A percentile compares a stretch with the other conserved stretches of the same genome.
Conservation (phyloP, 2,329 filamentous ascomycete species). For the Sporothrix pseudoabietina region DNA sequence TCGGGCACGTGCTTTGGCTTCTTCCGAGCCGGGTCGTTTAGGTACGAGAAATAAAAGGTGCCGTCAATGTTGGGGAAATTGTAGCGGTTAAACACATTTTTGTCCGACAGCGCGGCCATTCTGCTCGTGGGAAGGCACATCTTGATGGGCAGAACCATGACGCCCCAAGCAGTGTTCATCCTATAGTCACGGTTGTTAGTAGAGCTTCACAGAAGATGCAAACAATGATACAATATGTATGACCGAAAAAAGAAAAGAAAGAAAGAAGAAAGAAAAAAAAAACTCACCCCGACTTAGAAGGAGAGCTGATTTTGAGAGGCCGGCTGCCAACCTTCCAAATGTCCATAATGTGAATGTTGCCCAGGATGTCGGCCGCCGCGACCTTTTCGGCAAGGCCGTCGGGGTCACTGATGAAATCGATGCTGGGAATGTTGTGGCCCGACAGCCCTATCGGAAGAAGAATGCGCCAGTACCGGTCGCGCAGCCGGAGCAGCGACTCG, state of each 20-base stretch:
- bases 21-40: conserved; percentile 22
- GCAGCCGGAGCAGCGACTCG: conserved; percentile 45
- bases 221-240: neutral
- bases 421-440: conserved; percentile 55
- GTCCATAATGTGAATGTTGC: conserved; percentile 52
- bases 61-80: neutral
- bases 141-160: conserved; percentile 47
- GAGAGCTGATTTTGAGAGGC: conserved; percentile 36
- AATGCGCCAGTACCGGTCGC: conserved; percentile 55
- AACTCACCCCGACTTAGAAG: neutral
- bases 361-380: conserved; percentile 55
- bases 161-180: conserved; percentile 51
- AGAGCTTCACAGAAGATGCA: neutral
- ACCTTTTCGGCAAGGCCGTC: conserved; percentile 54
- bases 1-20: neutral
- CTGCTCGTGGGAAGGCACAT: conserved; percentile 17
- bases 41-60: conserved; percentile 2
- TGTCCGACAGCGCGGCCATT: neutral
- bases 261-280: neutral
- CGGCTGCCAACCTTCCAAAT: conserved; percentile 51
- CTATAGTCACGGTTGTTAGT: neutral
- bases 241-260: neutral
- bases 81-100: neutral
- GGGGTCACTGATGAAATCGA: conserved; percentile 54
- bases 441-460: conserved; percentile 46